Base-by-base conservation (phyloP, 78 protist genomes). In the Acrasis kona region DNA sequence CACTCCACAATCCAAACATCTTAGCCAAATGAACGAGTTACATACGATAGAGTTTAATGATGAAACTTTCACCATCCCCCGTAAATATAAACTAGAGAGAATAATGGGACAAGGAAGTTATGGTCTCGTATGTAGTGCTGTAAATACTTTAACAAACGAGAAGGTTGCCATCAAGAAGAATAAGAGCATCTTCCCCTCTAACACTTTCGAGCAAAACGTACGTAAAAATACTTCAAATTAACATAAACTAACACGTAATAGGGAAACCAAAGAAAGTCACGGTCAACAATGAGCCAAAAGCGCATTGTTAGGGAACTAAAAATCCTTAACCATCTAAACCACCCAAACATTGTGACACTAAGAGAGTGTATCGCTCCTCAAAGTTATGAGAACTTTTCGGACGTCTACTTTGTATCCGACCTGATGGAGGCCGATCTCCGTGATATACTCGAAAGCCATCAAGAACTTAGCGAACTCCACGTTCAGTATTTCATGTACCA, bases 381-480 rank as follows among this genome's bases (percentile, higher is more conserved):
- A 70, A 57, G 6, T 76, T 69, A 35, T 76, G 57, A 71, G 69
- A 19, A 1, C 35, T 76, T 76, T 8, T 35, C 12, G 5, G 80
- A 76, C 70, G 72, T 76, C 72, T 76, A 76, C 70, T 9, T 76
- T 30, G 80, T 76, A 19, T 68, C 64, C 12, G 69, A 41, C 1
- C 70, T 76, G 42, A 76, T 76, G 85, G 81, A 81, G 65, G 32
- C 74, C 37, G 85, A 81, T 27, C 5, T 81, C 8, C 27, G 76
- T 35, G 19, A 65, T 39, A 58, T 81, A 10, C 32, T 81, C 10
- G 32, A 30, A 27, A 41, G 70, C 30, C 79, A 67, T 28, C 85
- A 81, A 41, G 35, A 9, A n/a, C 77, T 81, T 35, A 36, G 39
- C 2, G 85, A 72, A 3, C 38, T 50, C 37, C 76, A 81, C 58